Evolutionary conservation across 2,329 filamentous ascomycete species (phyloP), one percentile per base, ranked within the genome.

Genomic region (Epichloe sibirici): DNA sequence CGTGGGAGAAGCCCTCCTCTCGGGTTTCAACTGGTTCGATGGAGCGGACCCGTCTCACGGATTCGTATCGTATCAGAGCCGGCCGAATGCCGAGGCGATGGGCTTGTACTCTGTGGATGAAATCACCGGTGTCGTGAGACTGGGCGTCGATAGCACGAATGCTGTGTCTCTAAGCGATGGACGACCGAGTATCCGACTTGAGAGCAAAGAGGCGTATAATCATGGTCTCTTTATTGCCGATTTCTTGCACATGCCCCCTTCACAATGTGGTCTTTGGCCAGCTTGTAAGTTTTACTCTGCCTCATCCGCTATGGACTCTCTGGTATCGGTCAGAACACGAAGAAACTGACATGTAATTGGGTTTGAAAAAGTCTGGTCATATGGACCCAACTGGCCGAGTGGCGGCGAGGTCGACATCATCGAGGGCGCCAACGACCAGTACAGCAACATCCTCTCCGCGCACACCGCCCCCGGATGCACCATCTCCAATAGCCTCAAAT

Each of bases 211-310:
- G 48, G 66, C 72, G 4, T 90, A 82, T 64, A 78, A 74, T 34
- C 74, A 82, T 58, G 85, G 83, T 1, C 75, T 89, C 9, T 81
- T 89, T 59, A 81, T 90, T 48, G 73, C 85, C 23, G 86, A 90
- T 63, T 77, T 89, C 49, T 72, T 74, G 17, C 85, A 90, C 59
- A 89, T 90, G 83, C 85, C 86, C 3, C 75, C 74, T 2, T 81
- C 81, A 2, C 71, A 79, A 49, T 90, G 86, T 58, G 86, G 86
- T 23, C 75, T 80, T 23, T 89, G 86, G 85, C 85, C 86, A 51
- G 82, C 85, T 66, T 87, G 76, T 82, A 47, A 42, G 49, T 51
- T 13, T 28, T 65, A 9, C 25, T n/a, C 7, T 23, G 5, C 23
- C 23, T 13, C 5, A 45, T 45, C n/a, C 40, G 40, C 38, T 15